A percentile compares a stretch with the other conserved stretches of the same genome.
These are phyloP conservation scores for Aspergillus mulundensis DNA, from an alignment of 495 filamentous ascomycete genomes.

Conservation along the genomic window DNA sequence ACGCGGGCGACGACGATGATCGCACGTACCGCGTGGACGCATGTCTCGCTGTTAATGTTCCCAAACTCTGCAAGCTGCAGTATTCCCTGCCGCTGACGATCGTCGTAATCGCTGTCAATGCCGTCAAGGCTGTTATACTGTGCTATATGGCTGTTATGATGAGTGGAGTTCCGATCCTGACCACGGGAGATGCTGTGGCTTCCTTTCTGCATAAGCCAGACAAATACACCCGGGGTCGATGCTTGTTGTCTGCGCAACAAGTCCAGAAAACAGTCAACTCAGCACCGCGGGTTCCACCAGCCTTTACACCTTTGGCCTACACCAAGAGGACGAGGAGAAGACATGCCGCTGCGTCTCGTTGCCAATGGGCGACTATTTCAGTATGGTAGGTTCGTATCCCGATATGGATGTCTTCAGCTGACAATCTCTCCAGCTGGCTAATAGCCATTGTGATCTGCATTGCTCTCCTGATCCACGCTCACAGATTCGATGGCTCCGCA, in stretches of 20 bases:
- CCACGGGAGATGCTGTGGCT: slow-evolving; percentile 14
- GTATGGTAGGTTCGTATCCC: too few relatives aligned
- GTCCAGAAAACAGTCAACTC: neutral
- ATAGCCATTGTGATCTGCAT: too few relatives aligned
- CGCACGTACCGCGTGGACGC: neutral
- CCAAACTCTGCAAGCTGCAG: slow-evolving; percentile 13
- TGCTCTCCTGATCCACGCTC: too few relatives aligned
- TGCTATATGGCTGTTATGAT: neutral
- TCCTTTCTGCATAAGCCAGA: slow-evolving; percentile 15
- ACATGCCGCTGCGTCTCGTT: too few relatives aligned
- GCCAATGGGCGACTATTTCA: too few relatives aligned
- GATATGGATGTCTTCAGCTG: too few relatives aligned
- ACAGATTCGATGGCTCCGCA: neutral
- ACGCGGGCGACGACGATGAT: neutral
- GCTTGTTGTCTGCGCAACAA: slow-evolving; percentile 1
- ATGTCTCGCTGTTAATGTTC: neutral
- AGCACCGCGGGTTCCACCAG: neutral
- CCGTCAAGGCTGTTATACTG: slow-evolving; percentile 7
- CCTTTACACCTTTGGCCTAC: too few relatives aligned
- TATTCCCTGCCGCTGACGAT: slow-evolving; percentile 13
- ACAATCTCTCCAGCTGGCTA: too few relatives aligned
- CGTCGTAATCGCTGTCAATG: slow-evolving; percentile 4
- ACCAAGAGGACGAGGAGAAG: too few relatives aligned
- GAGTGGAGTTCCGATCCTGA: slow-evolving; percentile 1
- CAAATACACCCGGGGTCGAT: neutral